Evolutionary conservation across 2,329 filamentous ascomycete genomes (phyloP).

Genomic region (Chrysoporthe cubensis): DNA sequence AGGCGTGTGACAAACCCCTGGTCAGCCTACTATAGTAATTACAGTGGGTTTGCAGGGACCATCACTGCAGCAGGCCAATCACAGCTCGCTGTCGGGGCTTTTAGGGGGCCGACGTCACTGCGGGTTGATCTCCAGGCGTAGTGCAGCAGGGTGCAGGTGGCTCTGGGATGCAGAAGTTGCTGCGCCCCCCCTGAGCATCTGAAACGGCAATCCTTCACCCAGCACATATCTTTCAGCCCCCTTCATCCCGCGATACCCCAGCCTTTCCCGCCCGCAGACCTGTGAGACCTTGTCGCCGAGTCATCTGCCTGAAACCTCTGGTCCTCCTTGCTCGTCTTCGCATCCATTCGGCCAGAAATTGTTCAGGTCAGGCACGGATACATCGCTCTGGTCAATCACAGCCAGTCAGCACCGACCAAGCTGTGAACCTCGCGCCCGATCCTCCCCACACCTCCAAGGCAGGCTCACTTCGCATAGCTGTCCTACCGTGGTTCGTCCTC

Average conservation of each 20-base stretch:
- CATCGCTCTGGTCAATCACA: neutral
- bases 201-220: constrained; percentile 25
- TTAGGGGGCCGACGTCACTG: neutral
- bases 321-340: neutral
- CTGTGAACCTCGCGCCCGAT: neutral
- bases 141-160: neutral
- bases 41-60: neutral
- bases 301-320: constrained; percentile 14
- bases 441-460: neutral
- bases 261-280: neutral
- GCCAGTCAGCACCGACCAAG: constrained; percentile 6
- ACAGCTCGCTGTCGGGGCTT: neutral
- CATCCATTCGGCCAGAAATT: neutral
- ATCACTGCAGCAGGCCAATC: neutral
- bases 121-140: neutral
- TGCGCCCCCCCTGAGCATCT: constrained; percentile 29
- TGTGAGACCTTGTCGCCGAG: neutral
- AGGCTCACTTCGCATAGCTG: neutral
- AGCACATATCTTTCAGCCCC: constrained; percentile 21
- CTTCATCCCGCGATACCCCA: constrained; percentile 13
- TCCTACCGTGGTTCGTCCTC: neutral
- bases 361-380: neutral
- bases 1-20: neutral
- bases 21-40: neutral
- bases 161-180: constrained; percentile 2